Evolutionary conservation across 257 asterid genomes (phyloP).

Genomic region (Nicotiana otophora): DNA sequence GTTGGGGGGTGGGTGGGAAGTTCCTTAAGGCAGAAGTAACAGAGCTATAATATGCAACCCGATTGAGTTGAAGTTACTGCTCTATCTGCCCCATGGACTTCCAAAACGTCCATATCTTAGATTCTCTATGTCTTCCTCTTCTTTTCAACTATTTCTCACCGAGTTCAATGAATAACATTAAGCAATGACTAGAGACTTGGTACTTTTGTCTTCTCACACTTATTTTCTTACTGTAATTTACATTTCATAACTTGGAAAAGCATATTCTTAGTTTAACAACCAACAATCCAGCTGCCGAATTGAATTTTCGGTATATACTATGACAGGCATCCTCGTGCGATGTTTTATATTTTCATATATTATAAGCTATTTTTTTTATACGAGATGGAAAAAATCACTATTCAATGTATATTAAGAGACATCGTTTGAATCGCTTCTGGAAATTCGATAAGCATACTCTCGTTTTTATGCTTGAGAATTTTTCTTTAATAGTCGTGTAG

Average conservation of each 20-base stretch:
- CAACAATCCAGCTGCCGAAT: not conserved
- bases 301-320: not conserved
- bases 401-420: not conserved
- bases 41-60: not conserved
- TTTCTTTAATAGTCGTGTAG: not conserved
- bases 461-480: not conserved
- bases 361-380: too few species aligned
- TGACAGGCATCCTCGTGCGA: not conserved
- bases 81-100: constrained; percentile 7
- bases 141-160: constrained; percentile 3
- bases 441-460: not conserved
- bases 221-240: not conserved
- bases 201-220: not conserved
- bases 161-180: not conserved
- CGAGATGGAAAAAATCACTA: not conserved
- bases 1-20: not conserved
- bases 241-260: not conserved
- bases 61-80: constrained; percentile 23
- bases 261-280: not conserved
- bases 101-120: constrained; percentile 25
- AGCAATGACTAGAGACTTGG: not conserved
- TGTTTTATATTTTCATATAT: too few species aligned
- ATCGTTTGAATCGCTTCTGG: not conserved
- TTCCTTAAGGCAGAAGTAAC: not conserved
- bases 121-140: constrained; percentile 40